phyloP scores from a whole-genome alignment of 106 monocot species.

The Agapanthus africanus region DNA sequence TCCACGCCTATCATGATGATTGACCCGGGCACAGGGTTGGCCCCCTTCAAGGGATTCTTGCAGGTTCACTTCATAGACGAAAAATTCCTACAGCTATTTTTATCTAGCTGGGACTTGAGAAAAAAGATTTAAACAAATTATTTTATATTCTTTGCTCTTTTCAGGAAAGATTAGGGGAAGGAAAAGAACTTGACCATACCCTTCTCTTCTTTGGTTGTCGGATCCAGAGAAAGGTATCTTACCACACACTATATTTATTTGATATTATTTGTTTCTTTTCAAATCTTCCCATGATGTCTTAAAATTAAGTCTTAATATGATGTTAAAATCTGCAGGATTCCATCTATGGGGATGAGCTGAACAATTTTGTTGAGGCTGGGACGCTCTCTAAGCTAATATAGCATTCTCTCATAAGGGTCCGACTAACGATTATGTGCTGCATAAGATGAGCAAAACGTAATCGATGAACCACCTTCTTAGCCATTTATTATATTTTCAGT shows the following conservation, averaged over 20 bases:
- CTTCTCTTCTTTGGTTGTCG: conserved; percentile 54
- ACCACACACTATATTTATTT: not conserved
- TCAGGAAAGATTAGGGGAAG: conserved; percentile 37
- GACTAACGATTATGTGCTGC: conserved; percentile 69
- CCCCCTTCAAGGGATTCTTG: conserved; percentile 61
- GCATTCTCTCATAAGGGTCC: conserved; percentile 70
- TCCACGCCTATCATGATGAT: conserved; percentile 56
- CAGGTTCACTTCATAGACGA: conserved; percentile 23
- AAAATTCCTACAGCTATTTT: not conserved
- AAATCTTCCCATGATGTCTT: not conserved
- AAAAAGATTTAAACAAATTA: not conserved
- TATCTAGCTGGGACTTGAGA: no score
- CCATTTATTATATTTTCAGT: no score
- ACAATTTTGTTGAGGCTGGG: conserved; percentile 43
- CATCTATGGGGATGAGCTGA: conserved; percentile 68
- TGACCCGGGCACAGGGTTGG: conserved; percentile 66
- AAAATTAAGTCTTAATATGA: not conserved
- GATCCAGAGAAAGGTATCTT: conserved; percentile 33
- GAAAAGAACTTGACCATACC: conserved; percentile 30
- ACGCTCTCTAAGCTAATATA: conserved; percentile 58
- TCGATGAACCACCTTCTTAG: no score
- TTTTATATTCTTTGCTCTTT: not conserved
- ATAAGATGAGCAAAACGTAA: conserved; percentile 74
- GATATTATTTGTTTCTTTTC: not conserved
- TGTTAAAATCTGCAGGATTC: conserved; percentile 37